A percentile compares a stretch with the other conserved stretches of the same genome.
These are phyloP conservation scores for Parathielavia hyrcaniae DNA, from an alignment of 495 filamentous ascomycete genomes.

Conservation along the genomic window DNA sequence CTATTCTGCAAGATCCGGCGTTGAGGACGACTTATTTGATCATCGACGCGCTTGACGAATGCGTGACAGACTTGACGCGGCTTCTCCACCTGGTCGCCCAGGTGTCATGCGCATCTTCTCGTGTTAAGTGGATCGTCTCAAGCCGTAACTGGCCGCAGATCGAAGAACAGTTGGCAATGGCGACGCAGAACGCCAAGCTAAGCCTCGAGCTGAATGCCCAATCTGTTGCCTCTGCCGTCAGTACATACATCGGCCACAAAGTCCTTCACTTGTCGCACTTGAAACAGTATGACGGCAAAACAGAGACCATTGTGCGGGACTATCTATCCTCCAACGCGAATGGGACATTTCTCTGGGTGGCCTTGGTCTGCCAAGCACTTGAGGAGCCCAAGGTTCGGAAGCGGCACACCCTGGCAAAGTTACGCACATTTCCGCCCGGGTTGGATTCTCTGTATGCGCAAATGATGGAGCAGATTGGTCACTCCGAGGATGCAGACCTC, in stretches of 20 bases:
- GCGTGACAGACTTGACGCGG: slow-evolving; percentile 20
- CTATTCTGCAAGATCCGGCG: slow-evolving; percentile 31
- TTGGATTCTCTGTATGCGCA: slow-evolving; percentile 20
- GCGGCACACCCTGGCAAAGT: not conserved
- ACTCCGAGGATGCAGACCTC: not conserved
- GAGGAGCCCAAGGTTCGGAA: not conserved
- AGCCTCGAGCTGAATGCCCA: slow-evolving; percentile 32
- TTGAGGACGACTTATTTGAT: slow-evolving; percentile 29
- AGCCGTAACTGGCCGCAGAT: slow-evolving; percentile 29
- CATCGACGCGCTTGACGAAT: slow-evolving; percentile 50
- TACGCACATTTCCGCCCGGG: slow-evolving; percentile 17
- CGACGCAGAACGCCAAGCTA: slow-evolving; percentile 19
- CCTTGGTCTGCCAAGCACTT: slow-evolving; percentile 31
- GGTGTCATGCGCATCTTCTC: slow-evolving; percentile 15
- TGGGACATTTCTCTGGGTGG: slow-evolving; percentile 30
- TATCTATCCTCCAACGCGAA: not conserved
- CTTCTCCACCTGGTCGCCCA: slow-evolving; percentile 35
- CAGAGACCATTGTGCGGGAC: slow-evolving; percentile 17
- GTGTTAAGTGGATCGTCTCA: slow-evolving; percentile 28
- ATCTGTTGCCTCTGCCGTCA: slow-evolving; percentile 21
- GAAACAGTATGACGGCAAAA: slow-evolving; percentile 14
- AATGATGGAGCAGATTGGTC: not conserved
- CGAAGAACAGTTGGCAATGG: slow-evolving; percentile 26
- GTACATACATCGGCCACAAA: slow-evolving; percentile 34
- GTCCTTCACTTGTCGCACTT: slow-evolving; percentile 21